Evolutionary conservation across 306 rosid genomes (phyloP), one percentile per base, ranked within the genome.

Genomic region (Sindora glabra): DNA sequence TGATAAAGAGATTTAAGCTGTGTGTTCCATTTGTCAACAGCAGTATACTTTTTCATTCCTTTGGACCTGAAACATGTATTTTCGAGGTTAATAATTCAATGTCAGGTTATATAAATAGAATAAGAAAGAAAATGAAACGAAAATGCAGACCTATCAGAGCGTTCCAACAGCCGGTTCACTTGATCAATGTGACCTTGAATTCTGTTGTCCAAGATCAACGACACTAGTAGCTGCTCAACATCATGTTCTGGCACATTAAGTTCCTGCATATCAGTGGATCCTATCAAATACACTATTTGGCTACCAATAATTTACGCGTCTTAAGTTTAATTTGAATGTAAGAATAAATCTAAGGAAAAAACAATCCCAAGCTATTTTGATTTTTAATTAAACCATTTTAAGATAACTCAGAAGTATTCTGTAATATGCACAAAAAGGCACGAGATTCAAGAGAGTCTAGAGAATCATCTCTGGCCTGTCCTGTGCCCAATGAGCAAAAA

Each of bases 141-240:
- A 59, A 39, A 33, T 51, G 24, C 39, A 44, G 17, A 83, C 99
- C 94, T 86, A 72, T 86, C 85, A 22, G 90, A 87, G 36, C 99
- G 90, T 77, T 92, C 98, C 47, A 92, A 75, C 16, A 92, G 89
- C 79, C 96, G 74, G 74, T 92, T 92, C 51, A 92, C 98, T 77
- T 92, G 98, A 76, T 88, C 98, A 50, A 92, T 92, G 77, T 92
- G 95, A 36, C 98, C 96, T 69, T 92, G 92, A 53, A 92, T 76
- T 81, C 92, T 83, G 75, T 88, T 92, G 67, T 92, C 96, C 86
- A 92, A 74, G 64, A 92, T 92, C 44, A 91, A 81, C 0, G 86
- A 81, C 21, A 81, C 86, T 58, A 81, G 71, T 48, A 81, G 73
- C 81, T 77, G 83, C 75, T 81, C 86, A 48, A 81, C 86, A 58